These are phyloP conservation scores for Golubevia sp. DNA, from an alignment of 1,284 basidiomycete species.

Conservation along the genomic window DNA sequence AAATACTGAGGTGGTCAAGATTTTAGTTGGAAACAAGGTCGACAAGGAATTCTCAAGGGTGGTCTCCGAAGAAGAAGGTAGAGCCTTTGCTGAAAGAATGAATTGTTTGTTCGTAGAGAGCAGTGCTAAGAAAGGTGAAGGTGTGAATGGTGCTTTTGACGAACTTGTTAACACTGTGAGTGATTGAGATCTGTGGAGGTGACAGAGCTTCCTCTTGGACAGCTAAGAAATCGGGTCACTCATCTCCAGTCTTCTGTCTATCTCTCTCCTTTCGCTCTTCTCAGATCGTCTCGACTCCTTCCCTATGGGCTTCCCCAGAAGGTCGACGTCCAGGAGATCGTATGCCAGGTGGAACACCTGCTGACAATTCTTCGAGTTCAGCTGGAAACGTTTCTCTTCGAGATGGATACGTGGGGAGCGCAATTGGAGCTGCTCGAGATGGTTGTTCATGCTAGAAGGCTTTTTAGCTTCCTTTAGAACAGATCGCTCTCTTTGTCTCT, in stretches of 20 bases:
- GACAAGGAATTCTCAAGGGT: conserved; percentile 94
- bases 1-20: conserved; percentile 78
- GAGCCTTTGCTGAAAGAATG: conserved; percentile 79
- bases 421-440: not conserved
- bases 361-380: conserved; percentile 7
- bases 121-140: conserved; percentile 53
- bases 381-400: not conserved
- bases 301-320: conserved; percentile 42
- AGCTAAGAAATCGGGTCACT: not conserved
- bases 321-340: conserved; percentile 54
- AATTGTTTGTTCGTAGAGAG: conserved; percentile 83
- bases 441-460: not conserved
- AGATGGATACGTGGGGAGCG: not conserved
- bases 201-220: not conserved
- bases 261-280: not conserved
- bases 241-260: not conserved
- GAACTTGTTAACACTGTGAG: conserved; percentile 48
- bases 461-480: too few relatives aligned
- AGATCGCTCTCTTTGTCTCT: too few relatives aligned
- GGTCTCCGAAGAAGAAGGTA: conserved; percentile 78
- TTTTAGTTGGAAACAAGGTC: conserved; percentile 91
- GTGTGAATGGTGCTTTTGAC: conserved; percentile 53
- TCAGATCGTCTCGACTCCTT: conserved; percentile 48
- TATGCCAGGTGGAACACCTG: conserved; percentile 54
- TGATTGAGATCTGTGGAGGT: not conserved